Evolutionary conservation across 2,329 filamentous ascomycete species (phyloP), one percentile per base, ranked within the genome.

Genomic region (Byssochlamys sp.): DNA sequence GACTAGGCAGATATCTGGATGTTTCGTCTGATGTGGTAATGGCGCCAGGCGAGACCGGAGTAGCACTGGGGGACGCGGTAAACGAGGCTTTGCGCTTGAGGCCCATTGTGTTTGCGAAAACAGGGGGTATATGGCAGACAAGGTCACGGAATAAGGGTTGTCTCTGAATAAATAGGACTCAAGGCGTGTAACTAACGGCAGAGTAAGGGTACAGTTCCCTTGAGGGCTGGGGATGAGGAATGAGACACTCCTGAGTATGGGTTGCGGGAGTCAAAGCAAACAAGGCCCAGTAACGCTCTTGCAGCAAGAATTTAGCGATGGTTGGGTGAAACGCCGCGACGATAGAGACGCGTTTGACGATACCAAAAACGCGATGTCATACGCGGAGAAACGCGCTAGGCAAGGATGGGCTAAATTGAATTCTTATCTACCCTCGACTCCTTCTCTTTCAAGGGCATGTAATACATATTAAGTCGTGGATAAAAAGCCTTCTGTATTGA

Each of bases 1-100:
- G 78, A 60, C 77, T 78, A 62, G 80, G 76, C 51, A 84, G 75
- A 62, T 84, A 70, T 64, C 66, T 69, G 19, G 71, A 68, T 19
- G 63, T 64, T 55, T 72, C 70, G 48, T 69, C 65, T 60, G 69
- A 64, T 28, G 63, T 67, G 62, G 70, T 65, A 54, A 64, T 62
- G 31, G 58, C 61, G 52, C 67, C 66, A 39, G 62, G 54, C 33
- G 58, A 50, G 53, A 63, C 59, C 61, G 57, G 60, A 55, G 66
- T 53, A 58, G 62, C 57, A 66, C 71, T 72, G 35, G 73, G 69
- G 50, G 77, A 74, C 35, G 76, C 66, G 19, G 78, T 77, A 61
- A 77, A 75, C 49, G 80, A 81, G 51, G 81, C 80, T 68, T 84
- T 85, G 66, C 82, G 81, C 69, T 85, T 85, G 68, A 80, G 72